Base-by-base conservation (phyloP, 345 rosid species). In the Cardiospermum halicacabum region DNA sequence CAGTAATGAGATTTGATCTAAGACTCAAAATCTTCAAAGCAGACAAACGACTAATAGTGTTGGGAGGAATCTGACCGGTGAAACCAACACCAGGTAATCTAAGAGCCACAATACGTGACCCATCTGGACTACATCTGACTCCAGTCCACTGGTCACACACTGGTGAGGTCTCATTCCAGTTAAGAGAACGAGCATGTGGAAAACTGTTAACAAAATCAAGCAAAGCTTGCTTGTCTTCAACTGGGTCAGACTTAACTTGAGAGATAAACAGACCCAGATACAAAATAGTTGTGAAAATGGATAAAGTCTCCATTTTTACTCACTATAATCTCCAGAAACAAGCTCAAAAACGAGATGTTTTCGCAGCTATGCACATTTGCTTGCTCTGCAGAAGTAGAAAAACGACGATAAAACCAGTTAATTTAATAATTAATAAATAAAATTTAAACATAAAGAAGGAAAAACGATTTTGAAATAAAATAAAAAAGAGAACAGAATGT, bases 11-110 rank as follows among this genome's bases (percentile, higher is more conserved):
- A 77, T 91, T 94, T 32, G 89, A 87, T 69, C 99, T 78, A 62
- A 94, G 96, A 64, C 97, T 91, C 72, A 89, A 74, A 67, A 82
- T 58, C 84, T 82, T 87, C 65, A 94, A 80, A 32, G 83, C 83
- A 0, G 91, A 80, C 45, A 91, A 86, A 53, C 92, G 84, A 57
- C 89, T 75, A 10, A 94, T 80, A 26, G 97, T 87, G 55, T 84
- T 68, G 37, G 91, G 77, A 1, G 96, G 91, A 74, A 94, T 78
- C 4, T 77, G 83, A 24, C 96, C 95, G 34, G 73, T 70, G 53
- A 94, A 85, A 45, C 96, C 96, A 64, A 84, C 74, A 2, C 84
- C 99, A 13, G 99, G 99, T 65, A 94, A 78, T 71, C 99, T 77
- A 61, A 94, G 72, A 21, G 96, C 65, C 30, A 79, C 67, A 7